These are phyloP conservation scores for Alternaria angustiovoidea DNA, from an alignment of 2,329 filamentous ascomycete species.

Conservation along the genomic window DNA sequence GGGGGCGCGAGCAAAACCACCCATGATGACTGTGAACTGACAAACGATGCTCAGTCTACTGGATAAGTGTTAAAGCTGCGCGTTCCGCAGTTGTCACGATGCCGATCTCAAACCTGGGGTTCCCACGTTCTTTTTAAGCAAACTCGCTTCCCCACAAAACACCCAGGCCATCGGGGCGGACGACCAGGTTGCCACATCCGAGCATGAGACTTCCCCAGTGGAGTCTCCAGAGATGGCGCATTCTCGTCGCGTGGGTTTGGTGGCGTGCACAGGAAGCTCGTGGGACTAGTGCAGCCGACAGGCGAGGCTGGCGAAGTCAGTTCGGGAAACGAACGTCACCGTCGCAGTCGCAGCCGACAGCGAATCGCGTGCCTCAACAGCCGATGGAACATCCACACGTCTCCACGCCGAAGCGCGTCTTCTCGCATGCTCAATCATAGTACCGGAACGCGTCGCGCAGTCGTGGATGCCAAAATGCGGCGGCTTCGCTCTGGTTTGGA, in stretches of 20 bases:
- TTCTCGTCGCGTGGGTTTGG: constrained; percentile 19
- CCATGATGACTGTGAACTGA: constrained; percentile 32
- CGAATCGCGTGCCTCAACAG: constrained; percentile 15
- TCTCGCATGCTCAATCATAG: constrained; percentile 15
- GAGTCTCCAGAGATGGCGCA: constrained; percentile 28
- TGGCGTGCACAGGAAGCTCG: constrained; percentile 17
- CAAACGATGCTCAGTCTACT: neutral
- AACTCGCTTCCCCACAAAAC: constrained; percentile 31
- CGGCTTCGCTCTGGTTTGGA: constrained; percentile 15
- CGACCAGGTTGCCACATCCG: constrained; percentile 18
- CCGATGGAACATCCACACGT: constrained; percentile 5
- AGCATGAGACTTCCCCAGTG: constrained; percentile 24
- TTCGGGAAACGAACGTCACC: neutral
- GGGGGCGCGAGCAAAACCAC: constrained; percentile 56
- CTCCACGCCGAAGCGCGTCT: constrained; percentile 4
- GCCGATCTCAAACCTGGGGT: constrained; percentile 34
- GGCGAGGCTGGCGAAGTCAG: constrained; percentile 3
- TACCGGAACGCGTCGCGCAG: constrained; percentile 31
- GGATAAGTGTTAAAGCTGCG: constrained; percentile 6
- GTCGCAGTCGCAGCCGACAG: neutral
- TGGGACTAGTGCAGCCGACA: constrained; percentile 12
- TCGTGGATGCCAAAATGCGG: constrained; percentile 25
- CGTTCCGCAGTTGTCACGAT: constrained; percentile 7
- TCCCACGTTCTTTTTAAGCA: constrained; percentile 29
- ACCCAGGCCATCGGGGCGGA: constrained; percentile 21